phyloP scores from a whole-genome alignment of 345 rosid genomes.

The Xanthoceras sorbifolium region DNA sequence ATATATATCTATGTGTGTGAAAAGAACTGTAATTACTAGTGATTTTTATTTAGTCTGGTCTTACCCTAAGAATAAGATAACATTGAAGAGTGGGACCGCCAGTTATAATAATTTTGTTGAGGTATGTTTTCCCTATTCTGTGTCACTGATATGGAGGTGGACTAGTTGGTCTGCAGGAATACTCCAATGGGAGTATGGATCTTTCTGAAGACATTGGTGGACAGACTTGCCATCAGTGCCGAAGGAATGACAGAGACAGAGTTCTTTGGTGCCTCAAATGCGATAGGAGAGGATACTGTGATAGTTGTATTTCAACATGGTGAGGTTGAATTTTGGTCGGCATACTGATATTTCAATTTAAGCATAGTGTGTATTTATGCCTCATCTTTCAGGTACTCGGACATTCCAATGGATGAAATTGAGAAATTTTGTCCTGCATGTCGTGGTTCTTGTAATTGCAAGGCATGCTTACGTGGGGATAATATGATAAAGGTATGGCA shows the following conservation, averaged over 20 bases:
- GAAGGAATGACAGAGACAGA: constrained; percentile 56
- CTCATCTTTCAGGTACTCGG: constrained; percentile 57
- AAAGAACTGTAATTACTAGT: no score
- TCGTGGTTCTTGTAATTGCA: constrained; percentile 89
- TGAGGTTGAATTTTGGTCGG: constrained; percentile 38
- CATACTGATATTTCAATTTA: background rate
- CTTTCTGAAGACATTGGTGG: constrained; percentile 73
- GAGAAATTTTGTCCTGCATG: constrained; percentile 94
- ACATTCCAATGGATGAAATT: constrained; percentile 68
- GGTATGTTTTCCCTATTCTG: background rate
- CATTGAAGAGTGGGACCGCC: no score
- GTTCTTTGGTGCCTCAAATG: constrained; percentile 80
- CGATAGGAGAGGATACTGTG: constrained; percentile 87
- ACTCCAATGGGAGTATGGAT: constrained; percentile 66
- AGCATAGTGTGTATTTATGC: constrained; percentile 20
- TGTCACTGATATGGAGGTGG: constrained; percentile 16
- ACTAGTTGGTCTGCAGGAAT: constrained; percentile 54
- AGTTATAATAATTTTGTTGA: background rate
- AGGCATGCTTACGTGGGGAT: constrained; percentile 80
- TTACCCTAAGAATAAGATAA: no score
- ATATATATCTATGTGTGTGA: no score
- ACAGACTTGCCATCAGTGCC: constrained; percentile 85
- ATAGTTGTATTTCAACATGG: constrained; percentile 71
- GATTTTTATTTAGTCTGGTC: no score
- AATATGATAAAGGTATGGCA: constrained; percentile 76